Evolutionary conservation across 2,329 filamentous ascomycete species (phyloP), one percentile per base, ranked within the genome.

Genomic region (Pseudocercospora eumusae): DNA sequence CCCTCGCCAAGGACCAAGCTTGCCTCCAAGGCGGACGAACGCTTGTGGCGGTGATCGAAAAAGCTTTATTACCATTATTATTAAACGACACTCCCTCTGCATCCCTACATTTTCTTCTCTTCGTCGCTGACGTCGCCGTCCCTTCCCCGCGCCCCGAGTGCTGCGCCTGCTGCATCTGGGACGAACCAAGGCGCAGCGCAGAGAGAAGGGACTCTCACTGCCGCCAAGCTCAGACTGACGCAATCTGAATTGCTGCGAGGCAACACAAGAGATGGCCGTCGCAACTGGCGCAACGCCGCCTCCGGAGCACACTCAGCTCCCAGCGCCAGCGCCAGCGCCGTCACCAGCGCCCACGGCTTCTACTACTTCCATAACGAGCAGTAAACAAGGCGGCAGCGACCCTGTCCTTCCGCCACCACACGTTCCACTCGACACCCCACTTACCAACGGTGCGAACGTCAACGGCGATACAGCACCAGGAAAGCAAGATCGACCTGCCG

Each of bases 311-410:
- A 49, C 23, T 40, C 56, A 50, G 11, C 47, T 6, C 20, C 10
- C 47, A 21, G 47, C 47, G 11, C 61, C 64, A n/a, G n/a, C n/a
- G n/a, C n/a, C n/a, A n/a, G n/a, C n/a, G n/a, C 23, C 23, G 13
- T 60, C 78, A 65, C 78, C 79, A 66, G 76, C 75, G 61, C 76
- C 63, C 21, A 60, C 61, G 6, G 60, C 62, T 25, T 65, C 78
- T 60, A 80, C 79, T 63, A 71, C 76, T 65, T 81, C 80, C 28
- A 71, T 75, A 27, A 78, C 78, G 63, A 79, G 75, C 33, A 64
- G 49, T 40, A 66, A 70, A 57, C 60, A 59, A 11, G 56, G 57
- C 18, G 56, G 62, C 18, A 54, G 62, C 60, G 60, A 63, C 42
- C 56, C 56, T 25, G 59, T 64, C 13, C 60, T 57, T 58, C 60